Conservation (phyloP, 1,139 yeast species). For the Tardiomyces depauwii region DNA sequence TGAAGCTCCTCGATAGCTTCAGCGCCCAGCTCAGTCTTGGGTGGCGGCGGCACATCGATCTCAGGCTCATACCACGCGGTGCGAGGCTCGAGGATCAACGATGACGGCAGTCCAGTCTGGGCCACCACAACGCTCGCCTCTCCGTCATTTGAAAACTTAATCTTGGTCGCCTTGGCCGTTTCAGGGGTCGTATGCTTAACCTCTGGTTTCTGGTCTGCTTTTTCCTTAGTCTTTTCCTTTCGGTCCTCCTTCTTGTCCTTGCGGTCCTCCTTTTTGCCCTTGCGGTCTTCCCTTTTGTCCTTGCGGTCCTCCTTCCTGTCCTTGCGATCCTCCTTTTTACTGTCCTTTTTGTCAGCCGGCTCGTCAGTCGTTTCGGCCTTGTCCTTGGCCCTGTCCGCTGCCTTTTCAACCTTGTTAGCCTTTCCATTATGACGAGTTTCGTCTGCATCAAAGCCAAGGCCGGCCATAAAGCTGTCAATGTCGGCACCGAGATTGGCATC, state of each 20-base stretch:
- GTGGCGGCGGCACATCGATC: slow-evolving; percentile 28
- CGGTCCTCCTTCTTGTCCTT: slow-evolving; percentile 13
- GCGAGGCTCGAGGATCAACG: slow-evolving; percentile 49
- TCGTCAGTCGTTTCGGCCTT: slow-evolving; percentile 5
- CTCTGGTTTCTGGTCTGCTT: too few species aligned
- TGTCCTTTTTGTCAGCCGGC: slow-evolving; percentile 14
- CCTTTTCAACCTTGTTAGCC: slow-evolving; percentile 5
- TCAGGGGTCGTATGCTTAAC: too few species aligned
- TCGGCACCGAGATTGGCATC: slow-evolving; percentile 31
- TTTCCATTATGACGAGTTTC: slow-evolving; percentile 19
- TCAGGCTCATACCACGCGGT: slow-evolving; percentile 66
- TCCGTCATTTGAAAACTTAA: slow-evolving; percentile 1
- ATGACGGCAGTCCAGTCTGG: slow-evolving; percentile 24
- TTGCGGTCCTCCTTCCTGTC: slow-evolving; percentile 18
- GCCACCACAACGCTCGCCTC: slow-evolving; percentile 1
- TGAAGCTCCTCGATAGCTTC: slow-evolving; percentile 45
- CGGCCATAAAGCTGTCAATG: slow-evolving; percentile 52
- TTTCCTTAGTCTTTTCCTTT: slow-evolving; percentile 18
- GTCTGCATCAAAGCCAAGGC: slow-evolving; percentile 48
- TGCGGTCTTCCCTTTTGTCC: slow-evolving; percentile 10
- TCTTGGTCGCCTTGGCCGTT: neutral
- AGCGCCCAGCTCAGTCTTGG: slow-evolving; percentile 33
- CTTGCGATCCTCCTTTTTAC: slow-evolving; percentile 16
- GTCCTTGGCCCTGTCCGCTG: slow-evolving; percentile 10
- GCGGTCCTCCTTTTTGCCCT: slow-evolving; percentile 14